Percentiles rank a stretch among this genome's conserved stretches.
Conservation (phyloP, 1,139 yeast species). For the Hemisphaericaspora xylofermentans region DNA sequence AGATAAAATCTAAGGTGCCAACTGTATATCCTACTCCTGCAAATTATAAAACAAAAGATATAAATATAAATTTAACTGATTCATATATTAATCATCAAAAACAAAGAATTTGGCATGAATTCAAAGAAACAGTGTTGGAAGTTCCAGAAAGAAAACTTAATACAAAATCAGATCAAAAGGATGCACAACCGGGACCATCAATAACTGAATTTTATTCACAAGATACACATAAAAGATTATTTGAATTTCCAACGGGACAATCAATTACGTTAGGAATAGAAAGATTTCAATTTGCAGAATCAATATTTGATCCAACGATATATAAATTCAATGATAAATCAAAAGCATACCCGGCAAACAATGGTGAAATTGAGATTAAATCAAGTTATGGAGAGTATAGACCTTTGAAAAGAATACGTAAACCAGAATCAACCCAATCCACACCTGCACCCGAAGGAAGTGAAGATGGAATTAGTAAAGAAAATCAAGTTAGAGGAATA, state of each 20-base stretch:
- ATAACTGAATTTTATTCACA: slow-evolving; percentile 30
- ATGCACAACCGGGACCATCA: slow-evolving; percentile 17
- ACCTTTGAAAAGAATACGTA: slow-evolving; percentile 64
- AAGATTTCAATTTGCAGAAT: slow-evolving; percentile 69
- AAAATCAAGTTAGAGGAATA: slow-evolving; percentile 47
- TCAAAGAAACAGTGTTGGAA: slow-evolving; percentile 65
- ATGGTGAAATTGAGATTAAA: slow-evolving; percentile 37
- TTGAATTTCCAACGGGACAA: slow-evolving; percentile 79
- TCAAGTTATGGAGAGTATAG: slow-evolving; percentile 60
- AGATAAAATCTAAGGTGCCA: slow-evolving; percentile 35
- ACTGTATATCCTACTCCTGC: slow-evolving; percentile 35
- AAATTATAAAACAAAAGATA: slow-evolving; percentile 28
- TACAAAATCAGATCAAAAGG: slow-evolving; percentile 7
- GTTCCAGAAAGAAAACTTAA: slow-evolving; percentile 44
- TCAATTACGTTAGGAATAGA: slow-evolving; percentile 46
- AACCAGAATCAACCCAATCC: slow-evolving; percentile 37
- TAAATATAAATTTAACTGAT: slow-evolving; percentile 34
- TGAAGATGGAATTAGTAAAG: background rate
- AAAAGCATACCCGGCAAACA: slow-evolving; percentile 32
- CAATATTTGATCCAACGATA: slow-evolving; percentile 64
- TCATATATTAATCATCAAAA: slow-evolving; percentile 39
- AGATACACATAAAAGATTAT: slow-evolving; percentile 47
- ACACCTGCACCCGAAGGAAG: slow-evolving; percentile 37
- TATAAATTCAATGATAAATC: slow-evolving; percentile 32
- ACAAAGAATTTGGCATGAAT: slow-evolving; percentile 49